These are phyloP conservation scores for Lachnellula subtilissima DNA, from an alignment of 2,329 filamentous ascomycete species.

Conservation along the genomic window DNA sequence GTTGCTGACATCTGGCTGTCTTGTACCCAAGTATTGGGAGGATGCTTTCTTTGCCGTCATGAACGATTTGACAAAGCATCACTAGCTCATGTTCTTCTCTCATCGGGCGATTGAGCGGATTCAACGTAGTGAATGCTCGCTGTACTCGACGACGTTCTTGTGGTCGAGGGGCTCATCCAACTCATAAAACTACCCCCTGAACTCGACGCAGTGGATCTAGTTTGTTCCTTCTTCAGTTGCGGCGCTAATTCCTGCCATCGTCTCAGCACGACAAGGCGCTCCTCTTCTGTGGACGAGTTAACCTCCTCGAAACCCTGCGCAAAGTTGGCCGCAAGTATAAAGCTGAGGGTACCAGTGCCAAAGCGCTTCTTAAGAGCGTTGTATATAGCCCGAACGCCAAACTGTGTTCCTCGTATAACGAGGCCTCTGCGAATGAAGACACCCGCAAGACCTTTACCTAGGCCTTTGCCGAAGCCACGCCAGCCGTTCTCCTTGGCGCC, in stretches of 20 bases:
- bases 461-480: slow-evolving; percentile 13
- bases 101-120: background rate
- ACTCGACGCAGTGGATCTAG: slow-evolving; percentile 8
- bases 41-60: too few species aligned
- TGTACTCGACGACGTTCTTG: slow-evolving; percentile 27
- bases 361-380: slow-evolving; percentile 22
- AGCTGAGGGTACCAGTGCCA: slow-evolving; percentile 24
- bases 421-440: slow-evolving; percentile 15
- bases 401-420: slow-evolving; percentile 13
- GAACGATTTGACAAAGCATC: too few species aligned
- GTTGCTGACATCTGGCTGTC: too few species aligned
- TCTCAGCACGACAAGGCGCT: slow-evolving; percentile 22
- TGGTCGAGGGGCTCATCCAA: background rate
- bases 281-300: slow-evolving; percentile 20
- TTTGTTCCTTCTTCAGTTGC: slow-evolving; percentile 11
- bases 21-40: too few species aligned
- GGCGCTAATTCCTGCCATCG: slow-evolving; percentile 23
- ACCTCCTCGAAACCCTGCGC: slow-evolving; percentile 26
- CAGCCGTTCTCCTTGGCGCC: slow-evolving; percentile 10
- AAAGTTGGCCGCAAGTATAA: slow-evolving; percentile 28
- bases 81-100: background rate
- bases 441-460: slow-evolving; percentile 11
- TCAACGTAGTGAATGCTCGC: background rate
- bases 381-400: slow-evolving; percentile 23
- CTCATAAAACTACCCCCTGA: background rate